These are phyloP conservation scores for Hypoxylon sp. DNA, from an alignment of 2,329 filamentous ascomycete genomes.

Conservation along the genomic window DNA sequence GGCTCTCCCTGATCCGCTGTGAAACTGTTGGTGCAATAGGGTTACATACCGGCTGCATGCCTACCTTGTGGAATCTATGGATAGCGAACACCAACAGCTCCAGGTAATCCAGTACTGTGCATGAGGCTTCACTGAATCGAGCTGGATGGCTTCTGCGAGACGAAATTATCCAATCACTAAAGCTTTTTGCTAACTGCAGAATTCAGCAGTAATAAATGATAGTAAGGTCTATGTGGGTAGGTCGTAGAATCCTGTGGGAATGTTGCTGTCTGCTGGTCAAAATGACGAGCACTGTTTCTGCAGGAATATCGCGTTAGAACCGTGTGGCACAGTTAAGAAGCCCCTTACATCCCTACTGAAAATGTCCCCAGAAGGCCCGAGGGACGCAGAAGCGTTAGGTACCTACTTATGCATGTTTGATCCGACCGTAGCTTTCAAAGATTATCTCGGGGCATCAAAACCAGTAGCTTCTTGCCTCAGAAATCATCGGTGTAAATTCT, in stretches of 20 bases:
- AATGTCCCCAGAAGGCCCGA: not conserved
- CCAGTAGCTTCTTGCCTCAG: not conserved
- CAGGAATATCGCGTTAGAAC: not conserved
- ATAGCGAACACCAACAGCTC: not conserved
- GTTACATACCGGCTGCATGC: not conserved
- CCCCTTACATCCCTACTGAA: not conserved
- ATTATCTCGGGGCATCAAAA: not conserved
- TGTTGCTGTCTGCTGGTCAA: not conserved
- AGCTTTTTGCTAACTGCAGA: not conserved
- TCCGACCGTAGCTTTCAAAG: not conserved
- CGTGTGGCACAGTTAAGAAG: not conserved
- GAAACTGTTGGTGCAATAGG: not conserved
- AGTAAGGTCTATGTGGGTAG: too few relatives aligned
- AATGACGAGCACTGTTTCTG: too few relatives aligned
- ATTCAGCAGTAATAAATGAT: not conserved
- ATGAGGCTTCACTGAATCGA: not conserved
- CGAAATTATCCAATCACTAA: not conserved
- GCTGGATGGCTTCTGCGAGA: not conserved
- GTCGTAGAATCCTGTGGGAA: too few relatives aligned
- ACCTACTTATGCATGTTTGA: too few relatives aligned
- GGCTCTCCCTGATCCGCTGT: not conserved
- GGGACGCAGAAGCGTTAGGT: not conserved
- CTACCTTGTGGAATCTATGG: not conserved
- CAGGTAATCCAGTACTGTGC: not conserved
- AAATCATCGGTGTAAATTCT: not conserved